Conservation (phyloP, 768 basidiomycete genomes). For the Amanita fuliginea region DNA sequence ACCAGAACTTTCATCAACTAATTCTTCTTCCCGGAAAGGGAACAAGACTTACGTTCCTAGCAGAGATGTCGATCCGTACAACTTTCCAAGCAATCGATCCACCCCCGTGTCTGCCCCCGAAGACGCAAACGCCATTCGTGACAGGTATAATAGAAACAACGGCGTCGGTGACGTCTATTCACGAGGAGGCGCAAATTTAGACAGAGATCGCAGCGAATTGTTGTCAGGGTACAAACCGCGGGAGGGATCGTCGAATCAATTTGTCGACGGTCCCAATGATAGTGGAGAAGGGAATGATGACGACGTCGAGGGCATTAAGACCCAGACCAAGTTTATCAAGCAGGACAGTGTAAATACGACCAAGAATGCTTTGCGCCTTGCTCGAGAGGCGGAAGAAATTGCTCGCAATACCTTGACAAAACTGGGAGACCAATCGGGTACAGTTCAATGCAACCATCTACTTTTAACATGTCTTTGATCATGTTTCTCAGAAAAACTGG, state of each 20-base stretch:
- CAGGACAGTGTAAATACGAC: conserved; percentile 87
- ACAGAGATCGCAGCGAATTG: conserved; percentile 60
- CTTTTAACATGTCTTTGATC: neutral
- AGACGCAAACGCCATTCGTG: conserved; percentile 17
- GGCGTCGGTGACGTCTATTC: conserved; percentile 57
- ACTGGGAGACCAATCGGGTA: conserved; percentile 91
- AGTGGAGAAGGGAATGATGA: conserved; percentile 78
- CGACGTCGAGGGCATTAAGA: conserved; percentile 91
- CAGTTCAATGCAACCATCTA: conserved; percentile 13
- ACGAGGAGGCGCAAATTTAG: conserved; percentile 46
- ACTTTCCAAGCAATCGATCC: conserved; percentile 8
- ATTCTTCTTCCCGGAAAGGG: conserved; percentile 28
- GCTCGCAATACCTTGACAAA: conserved; percentile 73
- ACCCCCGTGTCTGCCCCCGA: conserved; percentile 7
- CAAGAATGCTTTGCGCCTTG: conserved; percentile 85
- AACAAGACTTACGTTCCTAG: conserved; percentile 57
- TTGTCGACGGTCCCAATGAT: conserved; percentile 65
- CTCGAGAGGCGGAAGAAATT: conserved; percentile 95
- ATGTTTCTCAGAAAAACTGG: conserved; percentile 56
- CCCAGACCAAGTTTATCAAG: conserved; percentile 79
- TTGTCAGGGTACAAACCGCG: conserved; percentile 65
- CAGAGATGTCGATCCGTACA: conserved; percentile 43
- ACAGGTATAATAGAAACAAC: conserved; percentile 41
- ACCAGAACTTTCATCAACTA: conserved; percentile 18
- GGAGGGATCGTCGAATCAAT: conserved; percentile 49